A percentile compares a stretch with the other conserved stretches of the same genome.
These are phyloP conservation scores for Lactifluus volemus DNA, from an alignment of 768 basidiomycete species.

Conservation along the genomic window DNA sequence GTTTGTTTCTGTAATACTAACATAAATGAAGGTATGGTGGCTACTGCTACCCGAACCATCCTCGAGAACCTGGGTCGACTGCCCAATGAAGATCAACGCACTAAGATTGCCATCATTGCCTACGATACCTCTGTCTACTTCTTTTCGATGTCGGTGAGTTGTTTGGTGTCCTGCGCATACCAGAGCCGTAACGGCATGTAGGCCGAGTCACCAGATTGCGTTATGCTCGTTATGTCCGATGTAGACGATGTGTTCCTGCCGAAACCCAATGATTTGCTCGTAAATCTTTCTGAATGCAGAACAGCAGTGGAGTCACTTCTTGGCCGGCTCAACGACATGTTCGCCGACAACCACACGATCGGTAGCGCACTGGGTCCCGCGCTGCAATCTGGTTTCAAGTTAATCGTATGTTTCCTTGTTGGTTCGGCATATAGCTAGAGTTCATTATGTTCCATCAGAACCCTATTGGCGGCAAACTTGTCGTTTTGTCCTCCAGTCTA, in stretches of 20 bases:
- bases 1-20: neutral
- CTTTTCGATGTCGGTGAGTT: slow-evolving; percentile 81
- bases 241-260: slow-evolving; percentile 97
- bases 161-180: neutral
- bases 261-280: slow-evolving; percentile 91
- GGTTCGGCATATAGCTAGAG: neutral
- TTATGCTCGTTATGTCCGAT: slow-evolving; percentile 96
- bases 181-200: slow-evolving; percentile 21
- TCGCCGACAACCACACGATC: slow-evolving; percentile 88
- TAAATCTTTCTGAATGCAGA: slow-evolving; percentile 84
- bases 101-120: slow-evolving; percentile 87
- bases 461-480: slow-evolving; percentile 90
- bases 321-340: slow-evolving; percentile 88
- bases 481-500: slow-evolving; percentile 76
- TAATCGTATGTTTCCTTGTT: slow-evolving; percentile 54
- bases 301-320: slow-evolving; percentile 74
- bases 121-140: slow-evolving; percentile 93
- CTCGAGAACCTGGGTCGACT: slow-evolving; percentile 92
- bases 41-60: slow-evolving; percentile 94
- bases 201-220: slow-evolving; percentile 68
- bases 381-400: slow-evolving; percentile 89
- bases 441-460: slow-evolving; percentile 37
- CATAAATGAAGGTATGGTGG: slow-evolving; percentile 77
- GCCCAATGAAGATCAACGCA: slow-evolving; percentile 89
- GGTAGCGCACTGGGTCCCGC: slow-evolving; percentile 94